Evolutionary conservation across 1,284 basidiomycete species (phyloP).

Genomic region (Puccinia brachypodii): DNA sequence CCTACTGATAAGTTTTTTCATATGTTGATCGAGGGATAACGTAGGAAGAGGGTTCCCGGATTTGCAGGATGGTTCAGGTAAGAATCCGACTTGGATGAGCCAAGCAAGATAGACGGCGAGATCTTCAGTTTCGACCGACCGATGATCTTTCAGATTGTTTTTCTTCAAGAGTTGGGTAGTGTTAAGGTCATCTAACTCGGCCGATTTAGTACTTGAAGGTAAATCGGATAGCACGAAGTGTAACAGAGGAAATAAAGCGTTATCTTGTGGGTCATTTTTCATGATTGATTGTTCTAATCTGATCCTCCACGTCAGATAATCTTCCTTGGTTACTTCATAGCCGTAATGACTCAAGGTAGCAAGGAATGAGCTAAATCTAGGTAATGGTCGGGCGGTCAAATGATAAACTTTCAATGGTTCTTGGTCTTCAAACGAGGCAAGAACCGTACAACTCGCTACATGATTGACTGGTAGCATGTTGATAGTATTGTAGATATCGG

Average conservation of each 20-base stretch:
- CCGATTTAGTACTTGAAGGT: conserved; percentile 91
- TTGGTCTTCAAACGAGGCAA: conserved; percentile 63
- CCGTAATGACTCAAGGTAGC: conserved; percentile 75
- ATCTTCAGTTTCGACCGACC: conserved; percentile 59
- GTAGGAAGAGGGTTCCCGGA: neutral
- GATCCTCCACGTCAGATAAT: conserved; percentile 89
- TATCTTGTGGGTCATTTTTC: conserved; percentile 73
- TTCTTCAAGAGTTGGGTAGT: conserved; percentile 67
- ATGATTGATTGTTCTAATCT: conserved; percentile 93
- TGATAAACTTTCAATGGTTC: conserved; percentile 72
- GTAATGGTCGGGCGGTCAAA: conserved; percentile 79
- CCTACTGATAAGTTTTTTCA: conserved; percentile 33
- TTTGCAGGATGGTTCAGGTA: conserved; percentile 64
- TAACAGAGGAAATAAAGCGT: conserved; percentile 92
- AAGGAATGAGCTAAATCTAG: conserved; percentile 87
- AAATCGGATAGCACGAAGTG: conserved; percentile 97
- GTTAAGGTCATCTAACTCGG: conserved; percentile 85
- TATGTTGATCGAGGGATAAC: conserved; percentile 20
- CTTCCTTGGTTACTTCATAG: conserved; percentile 73
- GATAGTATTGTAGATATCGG: conserved; percentile 96
- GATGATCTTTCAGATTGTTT: conserved; percentile 46
- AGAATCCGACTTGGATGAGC: conserved; percentile 82
- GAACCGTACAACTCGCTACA: conserved; percentile 78
- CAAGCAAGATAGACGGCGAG: conserved; percentile 92
- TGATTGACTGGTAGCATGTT: conserved; percentile 99